Base-by-base conservation (phyloP, 148 eudicot species). In the Rhododendron kiyosumense region DNA sequence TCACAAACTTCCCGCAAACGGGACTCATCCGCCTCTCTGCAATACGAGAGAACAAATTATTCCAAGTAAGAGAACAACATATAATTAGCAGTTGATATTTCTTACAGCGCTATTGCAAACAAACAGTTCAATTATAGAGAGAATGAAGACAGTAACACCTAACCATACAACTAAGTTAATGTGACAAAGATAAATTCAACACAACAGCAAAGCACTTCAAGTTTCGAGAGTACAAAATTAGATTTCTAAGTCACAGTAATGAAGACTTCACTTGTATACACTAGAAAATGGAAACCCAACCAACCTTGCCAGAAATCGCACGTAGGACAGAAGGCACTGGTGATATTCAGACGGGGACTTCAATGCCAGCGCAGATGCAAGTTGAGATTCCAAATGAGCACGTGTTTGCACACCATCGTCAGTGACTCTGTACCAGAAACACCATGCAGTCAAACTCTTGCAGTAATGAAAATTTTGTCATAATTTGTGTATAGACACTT, bases 331-430 rank as follows among this genome's bases (percentile, higher is more conserved):
- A 87, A 97, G 98, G 84, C 96, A 95, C 83, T 97, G 99, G 36
- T 94, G 95, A 88, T 97, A 97, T 86, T 97, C 99, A 49, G 81
- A 92, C 32, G 99, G 90, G 65, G 99, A 97, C 90, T 93, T 91
- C 93, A 97, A 87, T 63, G 99, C 94, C 87, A 95, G 83, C 26
- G 99, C 92, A n/a, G 99, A 95, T 80, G 96, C 99, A 86, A 97
- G 76, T 89, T 94, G 98, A 61, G 95, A 84, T 89, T 96, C 99
- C 91, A 95, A 92, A 86, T 96, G 98, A 87, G 99, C 95, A 83
- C 99, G 97, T 65, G 99, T 96, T 90, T 96, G 98, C 91, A 95
- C 87, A 48, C 98, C 99, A 89, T 96, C 98, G 89, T 96, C 99
- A 78, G 98, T 94, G 83, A 94, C 94, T 89, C 99, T 96, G 91